Percentiles rank a stretch among this genome's conserved stretches.
Conservation (phyloP, 2,329 filamentous ascomycete genomes). For the Rhexocercosporidium sp. region DNA sequence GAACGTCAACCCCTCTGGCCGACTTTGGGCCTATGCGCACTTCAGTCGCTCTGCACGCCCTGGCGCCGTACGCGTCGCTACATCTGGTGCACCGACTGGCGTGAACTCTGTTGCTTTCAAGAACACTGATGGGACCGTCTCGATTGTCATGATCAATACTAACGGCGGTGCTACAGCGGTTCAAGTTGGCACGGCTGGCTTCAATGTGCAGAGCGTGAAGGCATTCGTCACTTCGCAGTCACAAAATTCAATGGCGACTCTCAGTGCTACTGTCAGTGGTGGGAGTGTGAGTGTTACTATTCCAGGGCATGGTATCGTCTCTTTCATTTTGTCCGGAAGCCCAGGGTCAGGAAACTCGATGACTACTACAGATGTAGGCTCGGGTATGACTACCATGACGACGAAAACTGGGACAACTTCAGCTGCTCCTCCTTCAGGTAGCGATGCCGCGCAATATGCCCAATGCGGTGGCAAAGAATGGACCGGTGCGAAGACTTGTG, state of each 20-base stretch:
- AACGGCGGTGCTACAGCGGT: background rate
- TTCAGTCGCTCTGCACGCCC: slow-evolving; percentile 16
- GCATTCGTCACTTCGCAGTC: background rate
- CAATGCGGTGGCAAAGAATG: too few relatives aligned
- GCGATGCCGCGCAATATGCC: too few relatives aligned
- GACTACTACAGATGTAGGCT: too few relatives aligned
- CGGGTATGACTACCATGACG: too few relatives aligned
- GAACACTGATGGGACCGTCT: slow-evolving; percentile 17
- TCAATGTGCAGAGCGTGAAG: background rate
- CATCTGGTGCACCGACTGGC: background rate
- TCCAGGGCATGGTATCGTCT: slow-evolving; percentile 5
- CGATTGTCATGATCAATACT: slow-evolving; percentile 14
- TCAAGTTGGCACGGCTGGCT: background rate
- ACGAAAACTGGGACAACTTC: too few relatives aligned
- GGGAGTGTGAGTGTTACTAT: background rate
- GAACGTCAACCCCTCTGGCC: slow-evolving; percentile 1
- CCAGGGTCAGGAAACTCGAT: too few relatives aligned
- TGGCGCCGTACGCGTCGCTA: slow-evolving; percentile 4
- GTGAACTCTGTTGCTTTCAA: slow-evolving; percentile 10
- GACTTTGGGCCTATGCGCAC: slow-evolving; percentile 19
- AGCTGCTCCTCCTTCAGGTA: too few relatives aligned
- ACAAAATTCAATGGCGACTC: background rate
- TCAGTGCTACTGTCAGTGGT: background rate
- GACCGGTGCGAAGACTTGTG: too few relatives aligned
- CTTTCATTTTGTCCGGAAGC: slow-evolving; percentile 5